Conservation (phyloP, 2,329 filamentous ascomycete genomes). For the Aspergillus sp. region DNA sequence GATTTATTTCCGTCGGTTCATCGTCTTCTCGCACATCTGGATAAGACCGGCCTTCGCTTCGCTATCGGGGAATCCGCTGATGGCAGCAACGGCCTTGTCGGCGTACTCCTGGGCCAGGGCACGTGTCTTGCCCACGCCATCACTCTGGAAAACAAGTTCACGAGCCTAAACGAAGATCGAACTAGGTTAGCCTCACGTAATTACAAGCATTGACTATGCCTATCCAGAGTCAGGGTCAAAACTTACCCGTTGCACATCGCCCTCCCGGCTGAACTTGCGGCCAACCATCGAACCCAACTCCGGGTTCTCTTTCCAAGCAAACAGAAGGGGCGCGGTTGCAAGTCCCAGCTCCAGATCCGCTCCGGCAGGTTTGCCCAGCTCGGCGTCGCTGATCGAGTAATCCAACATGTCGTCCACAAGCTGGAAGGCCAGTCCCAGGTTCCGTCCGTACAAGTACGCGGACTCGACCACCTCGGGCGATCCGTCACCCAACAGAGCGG, state of each 20-base stretch:
- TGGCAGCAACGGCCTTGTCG: slow-evolving; percentile 81
- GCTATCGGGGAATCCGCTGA: slow-evolving; percentile 82
- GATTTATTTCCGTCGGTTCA: slow-evolving; percentile 76
- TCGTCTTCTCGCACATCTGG: slow-evolving; percentile 91
- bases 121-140: slow-evolving; percentile 89
- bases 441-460: slow-evolving; percentile 89
- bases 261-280: slow-evolving; percentile 79
- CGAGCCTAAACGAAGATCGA: slow-evolving; percentile 63
- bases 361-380: slow-evolving; percentile 91
- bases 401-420: slow-evolving; percentile 97
- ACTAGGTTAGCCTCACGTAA: not conserved
- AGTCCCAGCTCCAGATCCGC: slow-evolving; percentile 91
- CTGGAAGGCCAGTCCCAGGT: slow-evolving; percentile 92
- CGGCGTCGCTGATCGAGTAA: slow-evolving; percentile 80
- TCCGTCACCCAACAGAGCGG: slow-evolving; percentile 79
- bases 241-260: slow-evolving; percentile 80
- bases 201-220: not conserved
- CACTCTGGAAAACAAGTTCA: slow-evolving; percentile 75
- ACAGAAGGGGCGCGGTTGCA: slow-evolving; percentile 88
- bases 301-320: slow-evolving; percentile 88
- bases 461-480: slow-evolving; percentile 80
- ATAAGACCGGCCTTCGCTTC: slow-evolving; percentile 89
- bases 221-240: not conserved
- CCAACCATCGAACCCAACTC: slow-evolving; percentile 87
- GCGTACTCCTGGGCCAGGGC: slow-evolving; percentile 88